Evolutionary conservation across 192 early-diverging fungal genomes (phyloP).

Genomic region (Nowakowskiella sp.): DNA sequence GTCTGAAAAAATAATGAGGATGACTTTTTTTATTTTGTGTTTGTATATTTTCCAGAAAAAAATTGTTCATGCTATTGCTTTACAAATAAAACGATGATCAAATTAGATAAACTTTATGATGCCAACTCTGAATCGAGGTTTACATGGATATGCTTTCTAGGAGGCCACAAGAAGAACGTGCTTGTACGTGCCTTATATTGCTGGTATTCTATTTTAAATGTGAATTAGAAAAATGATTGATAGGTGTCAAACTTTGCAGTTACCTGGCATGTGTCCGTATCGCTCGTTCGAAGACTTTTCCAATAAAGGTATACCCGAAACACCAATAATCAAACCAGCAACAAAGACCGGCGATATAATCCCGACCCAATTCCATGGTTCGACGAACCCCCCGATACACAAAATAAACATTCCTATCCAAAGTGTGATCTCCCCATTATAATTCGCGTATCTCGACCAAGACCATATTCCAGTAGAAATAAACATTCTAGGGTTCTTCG

Average conservation of each 20-base stretch:
- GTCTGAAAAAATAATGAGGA: too few species aligned
- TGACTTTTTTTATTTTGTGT: too few species aligned
- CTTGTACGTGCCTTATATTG: slow-evolving; percentile 29
- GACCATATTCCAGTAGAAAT: slow-evolving; percentile 37
- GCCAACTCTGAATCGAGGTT: neutral
- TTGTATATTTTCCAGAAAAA: too few species aligned
- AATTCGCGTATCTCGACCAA: slow-evolving; percentile 41
- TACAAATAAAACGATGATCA: too few species aligned
- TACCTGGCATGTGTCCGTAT: slow-evolving; percentile 32
- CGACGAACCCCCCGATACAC: slow-evolving; percentile 32
- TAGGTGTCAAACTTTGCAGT: neutral
- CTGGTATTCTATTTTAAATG: slow-evolving; percentile 22
- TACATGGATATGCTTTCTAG: slow-evolving; percentile 23
- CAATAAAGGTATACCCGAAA: slow-evolving; percentile 30
- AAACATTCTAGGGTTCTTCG: slow-evolving; percentile 33
- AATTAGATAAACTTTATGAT: neutral
- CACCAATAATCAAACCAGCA: slow-evolving; percentile 27
- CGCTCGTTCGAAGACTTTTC: slow-evolving; percentile 30
- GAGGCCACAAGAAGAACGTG: slow-evolving; percentile 38
- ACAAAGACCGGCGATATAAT: slow-evolving; percentile 43
- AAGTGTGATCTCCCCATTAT: slow-evolving; percentile 43
- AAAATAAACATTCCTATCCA: slow-evolving; percentile 47
- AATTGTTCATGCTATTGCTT: too few species aligned
- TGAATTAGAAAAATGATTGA: neutral
- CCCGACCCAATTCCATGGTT: slow-evolving; percentile 41